Evolutionary conservation across 345 rosid species (phyloP).

Genomic region (Boechera stricta): DNA sequence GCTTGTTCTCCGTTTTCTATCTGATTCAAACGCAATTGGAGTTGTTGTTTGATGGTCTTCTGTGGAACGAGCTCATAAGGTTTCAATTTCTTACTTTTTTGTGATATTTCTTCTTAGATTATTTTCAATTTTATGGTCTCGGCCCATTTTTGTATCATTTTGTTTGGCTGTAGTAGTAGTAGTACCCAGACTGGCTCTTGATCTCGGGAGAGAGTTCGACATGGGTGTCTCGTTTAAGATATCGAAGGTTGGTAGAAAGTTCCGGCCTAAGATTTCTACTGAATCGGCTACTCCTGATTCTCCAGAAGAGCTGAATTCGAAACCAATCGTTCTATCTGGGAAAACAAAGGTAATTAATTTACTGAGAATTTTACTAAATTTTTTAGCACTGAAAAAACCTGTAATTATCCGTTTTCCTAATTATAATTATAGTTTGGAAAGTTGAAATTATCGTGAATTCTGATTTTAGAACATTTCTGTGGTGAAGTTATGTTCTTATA

Average conservation of each 20-base stretch:
- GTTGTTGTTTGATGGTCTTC: constrained; percentile 14
- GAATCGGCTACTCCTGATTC: constrained; percentile 50
- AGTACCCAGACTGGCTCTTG: constrained; percentile 27
- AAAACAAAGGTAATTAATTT: constrained; percentile 53
- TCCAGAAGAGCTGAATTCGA: constrained; percentile 45
- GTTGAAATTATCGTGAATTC: not conserved
- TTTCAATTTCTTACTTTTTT: constrained; percentile 9
- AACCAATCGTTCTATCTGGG: constrained; percentile 43
- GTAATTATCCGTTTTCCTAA: not conserved
- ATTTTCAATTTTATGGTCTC: not conserved
- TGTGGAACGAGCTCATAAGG: constrained; percentile 37
- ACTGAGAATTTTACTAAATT: not conserved
- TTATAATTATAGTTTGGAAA: not conserved
- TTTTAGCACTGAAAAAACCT: not conserved
- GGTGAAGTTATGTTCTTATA: not conserved
- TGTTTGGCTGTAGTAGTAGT: not conserved
- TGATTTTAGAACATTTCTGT: not conserved
- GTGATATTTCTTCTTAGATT: not conserved
- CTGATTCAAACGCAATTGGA: constrained; percentile 15
- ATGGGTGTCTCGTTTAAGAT: constrained; percentile 80
- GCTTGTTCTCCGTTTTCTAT: not conserved
- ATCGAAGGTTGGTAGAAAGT: constrained; percentile 67
- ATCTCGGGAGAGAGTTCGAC: not conserved
- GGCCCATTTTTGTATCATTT: not conserved
- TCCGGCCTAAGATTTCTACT: constrained; percentile 56